phyloP scores from a whole-genome alignment of 2,329 filamentous ascomycete genomes.

The Colletotrichum kahawae region DNA sequence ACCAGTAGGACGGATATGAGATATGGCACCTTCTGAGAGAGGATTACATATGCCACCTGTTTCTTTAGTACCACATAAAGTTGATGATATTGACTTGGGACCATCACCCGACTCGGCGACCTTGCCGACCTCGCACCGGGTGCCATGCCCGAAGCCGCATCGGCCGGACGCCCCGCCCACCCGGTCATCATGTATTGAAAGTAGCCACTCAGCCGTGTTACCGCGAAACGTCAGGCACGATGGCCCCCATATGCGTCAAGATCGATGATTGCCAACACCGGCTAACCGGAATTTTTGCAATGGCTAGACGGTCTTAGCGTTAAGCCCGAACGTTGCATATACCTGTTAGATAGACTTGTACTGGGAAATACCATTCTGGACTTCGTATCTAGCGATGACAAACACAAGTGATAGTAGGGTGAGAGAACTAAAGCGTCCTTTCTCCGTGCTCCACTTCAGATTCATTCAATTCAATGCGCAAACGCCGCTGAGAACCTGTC shows the following conservation, averaged over 20 bases:
- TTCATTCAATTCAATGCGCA: background rate
- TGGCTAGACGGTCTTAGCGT: background rate
- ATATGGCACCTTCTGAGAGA: background rate
- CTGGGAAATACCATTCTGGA: background rate
- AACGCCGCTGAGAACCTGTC: background rate
- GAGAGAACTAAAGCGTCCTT: no score
- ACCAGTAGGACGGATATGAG: background rate
- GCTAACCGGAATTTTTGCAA: accelerated
- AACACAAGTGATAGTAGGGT: background rate
- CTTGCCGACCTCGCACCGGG: background rate
- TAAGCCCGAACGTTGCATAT: background rate
- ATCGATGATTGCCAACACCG: background rate
- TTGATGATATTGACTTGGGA: background rate
- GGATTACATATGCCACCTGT: accelerated
- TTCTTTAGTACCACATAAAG: background rate
- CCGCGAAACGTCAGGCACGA: no score
- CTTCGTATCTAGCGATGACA: accelerated
- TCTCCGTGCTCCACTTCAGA: accelerated
- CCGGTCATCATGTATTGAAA: background rate
- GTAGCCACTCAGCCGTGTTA: background rate
- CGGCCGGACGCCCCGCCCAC: background rate
- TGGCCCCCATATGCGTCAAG: no score
- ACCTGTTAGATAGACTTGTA: background rate
- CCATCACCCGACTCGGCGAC: no score
- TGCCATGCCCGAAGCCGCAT: background rate